These are phyloP conservation scores for Cordia subcordata DNA, from an alignment of 257 asterid genomes.

Conservation along the genomic window DNA sequence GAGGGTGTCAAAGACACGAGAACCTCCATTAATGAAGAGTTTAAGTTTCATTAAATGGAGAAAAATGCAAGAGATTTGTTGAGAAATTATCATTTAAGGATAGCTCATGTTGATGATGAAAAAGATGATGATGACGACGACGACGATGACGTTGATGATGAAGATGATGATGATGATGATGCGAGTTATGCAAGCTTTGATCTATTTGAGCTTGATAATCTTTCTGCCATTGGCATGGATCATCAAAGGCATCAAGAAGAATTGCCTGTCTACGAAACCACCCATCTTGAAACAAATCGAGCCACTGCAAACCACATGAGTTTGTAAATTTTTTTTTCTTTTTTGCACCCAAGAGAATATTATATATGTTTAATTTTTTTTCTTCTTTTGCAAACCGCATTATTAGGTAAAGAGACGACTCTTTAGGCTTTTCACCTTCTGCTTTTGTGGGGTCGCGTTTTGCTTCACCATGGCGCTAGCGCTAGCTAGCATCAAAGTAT, in stretches of 20 bases:
- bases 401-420: slow-evolving; percentile 6
- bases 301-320: slow-evolving; percentile 42
- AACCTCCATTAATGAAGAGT: slow-evolving; percentile 33
- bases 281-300: slow-evolving; percentile 40
- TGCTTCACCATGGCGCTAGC: slow-evolving; percentile 31
- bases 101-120: slow-evolving; percentile 14
- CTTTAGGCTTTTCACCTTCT: slow-evolving; percentile 2
- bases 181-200: slow-evolving; percentile 72
- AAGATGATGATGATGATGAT: slow-evolving; percentile 27
- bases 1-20: slow-evolving; percentile 18
- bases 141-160: slow-evolving; percentile 19
- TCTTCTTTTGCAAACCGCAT: slow-evolving; percentile 19
- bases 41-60: slow-evolving; percentile 48
- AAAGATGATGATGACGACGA: no score
- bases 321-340: slow-evolving; percentile 19
- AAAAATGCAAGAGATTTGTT: slow-evolving; percentile 63
- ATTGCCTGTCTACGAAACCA: slow-evolving; percentile 70
- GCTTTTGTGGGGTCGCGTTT: slow-evolving; percentile 24
- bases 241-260: slow-evolving; percentile 57
- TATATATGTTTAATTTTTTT: slow-evolving; percentile 20
- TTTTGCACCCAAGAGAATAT: neutral
- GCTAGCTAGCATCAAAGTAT: no score
- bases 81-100: slow-evolving; percentile 39
- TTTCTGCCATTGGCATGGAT: slow-evolving; percentile 65
- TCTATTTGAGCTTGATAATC: slow-evolving; percentile 68